Evolutionary conservation across 73 alveolate genomes (phyloP), one percentile per base, ranked within the genome.

Genomic region (Durusdinium trenchii): DNA sequence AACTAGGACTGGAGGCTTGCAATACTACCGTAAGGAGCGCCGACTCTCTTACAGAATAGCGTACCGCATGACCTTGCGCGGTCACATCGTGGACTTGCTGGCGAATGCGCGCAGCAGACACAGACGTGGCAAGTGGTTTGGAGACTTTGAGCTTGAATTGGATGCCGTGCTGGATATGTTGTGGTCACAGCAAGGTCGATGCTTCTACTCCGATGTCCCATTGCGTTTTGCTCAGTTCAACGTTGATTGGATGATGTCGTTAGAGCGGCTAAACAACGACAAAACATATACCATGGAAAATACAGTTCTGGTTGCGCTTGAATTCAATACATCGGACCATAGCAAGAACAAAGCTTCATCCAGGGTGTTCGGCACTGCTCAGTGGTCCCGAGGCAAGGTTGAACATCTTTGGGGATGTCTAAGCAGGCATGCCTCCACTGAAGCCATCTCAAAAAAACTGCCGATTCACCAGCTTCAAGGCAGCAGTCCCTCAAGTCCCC

Each of bases 191-290:
- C 89, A 30, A 23, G 89, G 89, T 45, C 57, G 89, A 23, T 78
- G 89, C 42, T 78, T 78, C 18, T 78, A 78, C 89, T 78, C 89
- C 30, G 89, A 18, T 30, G 64, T 78, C 46, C 89, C 89, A 78
- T 42, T 78, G 16, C 89, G 62, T 3, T 78, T 45, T 46, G 89
- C 46, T 0, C 89, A 78, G 42, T 43, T 9, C 62, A 78, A 78
- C 46, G 89, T 78, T 78, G 89, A 78, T 20, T 78, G 89, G 89
- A 38, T 4, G 46, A 78, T 78, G 89, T 78, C 89, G 40, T 0
- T 78, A 43, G 89, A 78, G 26, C 89, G 89, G 14, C 61, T 78
- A 3, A 61, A 78, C 62, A 78, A 1, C 16, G 23, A 57, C 1
- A 3, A 78, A 45, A 78, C 89, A 0, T 78, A 78, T 30, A 78